These are phyloP conservation scores for Boeremia exigua DNA, from an alignment of 2,329 filamentous ascomycete genomes.

Conservation along the genomic window DNA sequence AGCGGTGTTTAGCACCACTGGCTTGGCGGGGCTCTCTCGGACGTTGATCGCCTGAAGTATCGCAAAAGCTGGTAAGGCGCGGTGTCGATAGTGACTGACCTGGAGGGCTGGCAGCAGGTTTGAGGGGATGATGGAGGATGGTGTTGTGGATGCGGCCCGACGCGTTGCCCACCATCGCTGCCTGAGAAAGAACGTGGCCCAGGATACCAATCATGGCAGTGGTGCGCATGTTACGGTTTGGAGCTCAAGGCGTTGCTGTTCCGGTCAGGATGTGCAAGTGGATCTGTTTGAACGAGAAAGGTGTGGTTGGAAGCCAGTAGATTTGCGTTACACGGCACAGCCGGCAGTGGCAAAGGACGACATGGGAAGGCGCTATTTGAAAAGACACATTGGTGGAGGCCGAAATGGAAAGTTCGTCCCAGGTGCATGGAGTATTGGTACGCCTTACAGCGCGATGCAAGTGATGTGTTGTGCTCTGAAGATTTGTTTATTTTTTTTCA, in stretches of 20 bases:
- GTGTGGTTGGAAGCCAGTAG: background rate
- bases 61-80: conserved; percentile 1
- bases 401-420: background rate
- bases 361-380: conserved; percentile 2
- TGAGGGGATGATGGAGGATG: conserved; percentile 6
- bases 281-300: background rate
- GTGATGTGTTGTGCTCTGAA: background rate
- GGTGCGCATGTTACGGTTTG: background rate
- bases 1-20: conserved; percentile 3
- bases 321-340: background rate
- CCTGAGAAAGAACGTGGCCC: conserved; percentile 3
- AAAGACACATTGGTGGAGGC: background rate
- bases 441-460: background rate
- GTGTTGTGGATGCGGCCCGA: conserved; percentile 8
- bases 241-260: background rate
- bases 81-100: background rate
- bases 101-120: conserved; percentile 7
- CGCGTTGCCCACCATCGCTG: conserved; percentile 8
- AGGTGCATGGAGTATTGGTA: background rate
- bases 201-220: background rate
- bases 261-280: background rate
- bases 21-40: conserved; percentile 9
- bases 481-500: background rate
- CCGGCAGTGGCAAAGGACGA: background rate
- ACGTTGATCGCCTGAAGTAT: conserved; percentile 11